Evolutionary conservation across 1,139 yeast species (phyloP).

Genomic region (Entelexis paramagnoliae): DNA sequence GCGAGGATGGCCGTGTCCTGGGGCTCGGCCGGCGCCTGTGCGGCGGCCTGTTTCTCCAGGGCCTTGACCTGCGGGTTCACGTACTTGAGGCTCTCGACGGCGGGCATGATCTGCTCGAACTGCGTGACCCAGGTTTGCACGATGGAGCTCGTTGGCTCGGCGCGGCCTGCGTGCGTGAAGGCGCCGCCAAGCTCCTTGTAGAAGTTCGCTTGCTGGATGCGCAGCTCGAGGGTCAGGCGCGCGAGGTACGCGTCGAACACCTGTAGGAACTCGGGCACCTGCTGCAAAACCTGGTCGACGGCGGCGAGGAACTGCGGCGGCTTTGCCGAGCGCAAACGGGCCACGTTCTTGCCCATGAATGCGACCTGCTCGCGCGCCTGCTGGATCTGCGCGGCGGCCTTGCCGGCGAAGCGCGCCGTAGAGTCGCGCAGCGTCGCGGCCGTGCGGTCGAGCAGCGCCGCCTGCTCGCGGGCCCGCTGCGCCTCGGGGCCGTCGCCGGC

Average conservation of each 20-base stretch:
- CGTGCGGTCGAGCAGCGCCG: slow-evolving; percentile 2
- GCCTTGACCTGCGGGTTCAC: slow-evolving; percentile 12
- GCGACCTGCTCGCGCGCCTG: slow-evolving; percentile 15
- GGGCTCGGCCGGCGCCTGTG: neutral
- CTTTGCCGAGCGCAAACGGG: slow-evolving; percentile 11
- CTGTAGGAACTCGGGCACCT: slow-evolving; percentile 41
- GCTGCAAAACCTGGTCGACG: slow-evolving; percentile 5
- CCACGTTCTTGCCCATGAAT: slow-evolving; percentile 5
- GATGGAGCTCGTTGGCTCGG: slow-evolving; percentile 9
- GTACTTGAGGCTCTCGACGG: slow-evolving; percentile 22
- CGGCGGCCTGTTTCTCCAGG: neutral
- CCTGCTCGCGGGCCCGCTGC: slow-evolving; percentile 7
- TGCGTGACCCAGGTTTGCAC: slow-evolving; percentile 14
- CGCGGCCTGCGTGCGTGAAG: slow-evolving; percentile 13
- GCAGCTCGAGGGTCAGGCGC: slow-evolving; percentile 31
- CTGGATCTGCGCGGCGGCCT: slow-evolving; percentile 13
- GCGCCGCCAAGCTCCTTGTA: slow-evolving; percentile 16
- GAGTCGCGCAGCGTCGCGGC: slow-evolving; percentile 5
- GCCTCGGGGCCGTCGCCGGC: slow-evolving; percentile 1
- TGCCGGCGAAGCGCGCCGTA: slow-evolving; percentile 7
- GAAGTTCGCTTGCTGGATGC: slow-evolving; percentile 20
- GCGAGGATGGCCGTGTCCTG: slow-evolving; percentile 10
- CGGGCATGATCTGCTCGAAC: slow-evolving; percentile 22
- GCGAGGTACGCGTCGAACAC: slow-evolving; percentile 45
- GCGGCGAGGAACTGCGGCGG: slow-evolving; percentile 9